Conservation (phyloP, 2,329 filamentous ascomycete genomes). For the Aspergillus sp. region DNA sequence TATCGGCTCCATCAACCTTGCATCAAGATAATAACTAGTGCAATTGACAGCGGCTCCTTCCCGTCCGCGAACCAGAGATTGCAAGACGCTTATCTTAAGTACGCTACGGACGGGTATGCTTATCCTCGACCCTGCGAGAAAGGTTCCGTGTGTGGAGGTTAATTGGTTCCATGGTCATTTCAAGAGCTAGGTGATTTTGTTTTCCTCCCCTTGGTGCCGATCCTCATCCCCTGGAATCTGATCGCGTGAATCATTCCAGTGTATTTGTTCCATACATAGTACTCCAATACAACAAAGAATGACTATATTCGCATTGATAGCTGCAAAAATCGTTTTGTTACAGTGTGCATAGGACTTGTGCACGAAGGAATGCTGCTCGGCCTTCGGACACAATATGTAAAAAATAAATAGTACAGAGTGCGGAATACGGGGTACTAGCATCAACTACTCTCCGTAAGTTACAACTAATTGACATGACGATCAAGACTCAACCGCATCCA, state of each 20-base stretch:
- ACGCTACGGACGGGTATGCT: constrained; percentile 9
- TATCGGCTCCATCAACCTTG: neutral
- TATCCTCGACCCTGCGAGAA: constrained; percentile 12
- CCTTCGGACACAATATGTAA: no score
- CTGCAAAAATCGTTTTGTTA: no score
- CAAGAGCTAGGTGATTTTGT: neutral
- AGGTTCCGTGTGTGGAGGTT: constrained; percentile 4
- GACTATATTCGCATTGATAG: no score
- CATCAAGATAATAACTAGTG: neutral
- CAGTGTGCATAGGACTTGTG: no score
- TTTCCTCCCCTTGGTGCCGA: neutral
- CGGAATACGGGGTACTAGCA: neutral
- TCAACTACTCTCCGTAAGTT: neutral
- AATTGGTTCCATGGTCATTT: neutral
- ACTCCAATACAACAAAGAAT: no score
- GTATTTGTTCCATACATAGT: no score
- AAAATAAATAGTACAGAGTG: no score
- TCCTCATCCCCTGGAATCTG: neutral
- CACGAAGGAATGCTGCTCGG: no score
- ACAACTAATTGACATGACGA: neutral
- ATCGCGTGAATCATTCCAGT: no score
- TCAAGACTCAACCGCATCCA: neutral
- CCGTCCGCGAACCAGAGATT: constrained; percentile 18
- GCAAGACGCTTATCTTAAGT: constrained; percentile 10
- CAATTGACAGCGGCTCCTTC: constrained; percentile 13